Base-by-base conservation (phyloP, 805 yeast species). In the Ogataea kodamae region DNA sequence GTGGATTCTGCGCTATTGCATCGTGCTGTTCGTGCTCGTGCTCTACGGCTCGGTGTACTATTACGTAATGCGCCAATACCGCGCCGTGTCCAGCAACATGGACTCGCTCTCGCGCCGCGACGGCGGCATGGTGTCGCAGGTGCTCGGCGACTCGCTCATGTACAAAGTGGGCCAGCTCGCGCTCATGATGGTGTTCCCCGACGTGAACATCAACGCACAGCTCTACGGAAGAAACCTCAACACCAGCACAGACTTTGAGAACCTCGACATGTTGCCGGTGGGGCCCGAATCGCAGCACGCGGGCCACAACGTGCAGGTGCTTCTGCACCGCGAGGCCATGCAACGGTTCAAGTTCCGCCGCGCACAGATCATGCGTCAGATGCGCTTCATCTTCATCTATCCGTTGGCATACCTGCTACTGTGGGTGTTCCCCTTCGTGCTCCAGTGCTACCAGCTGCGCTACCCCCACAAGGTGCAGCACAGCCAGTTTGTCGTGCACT, bases 371-470 rank as follows among this genome's bases (percentile, higher is more conserved):
- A 77, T 81, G 53, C 76, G 78, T 37, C 95, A 88, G 60, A 77
- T 85, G 72, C 78, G 78, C 49, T 69, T 81, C 19, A 80, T 88
- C 29, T 86, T 88, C 57, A 68, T 88, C 28, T 88, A 88, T 54
- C 97, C 97, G 3, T 62, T 81, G 25, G 81, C 95, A 2, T 88
- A 86, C 57, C 67, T 86, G 38, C 66, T 82, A 17, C 59, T 87
- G 28, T 88, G 97, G 97, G 52, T 81, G 13, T 79, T 83, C 44
- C 96, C 96, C 2, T 72, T 85, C 40, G 70, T 80, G 5, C 65
- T 75, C 21, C 83, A 81, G 48, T 66, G 76, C 36, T 42, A 45
- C 16, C 45, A 48, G 24, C 67, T 85, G 7, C 77, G 73, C 49
- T 64, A 70, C 46, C 62, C 65, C 22, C 62, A 68, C 46, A 76